Evolutionary conservation across 495 filamentous ascomycete genomes (phyloP), one percentile per base, ranked within the genome.

Genomic region (Pyrenopolyporus hunteri): DNA sequence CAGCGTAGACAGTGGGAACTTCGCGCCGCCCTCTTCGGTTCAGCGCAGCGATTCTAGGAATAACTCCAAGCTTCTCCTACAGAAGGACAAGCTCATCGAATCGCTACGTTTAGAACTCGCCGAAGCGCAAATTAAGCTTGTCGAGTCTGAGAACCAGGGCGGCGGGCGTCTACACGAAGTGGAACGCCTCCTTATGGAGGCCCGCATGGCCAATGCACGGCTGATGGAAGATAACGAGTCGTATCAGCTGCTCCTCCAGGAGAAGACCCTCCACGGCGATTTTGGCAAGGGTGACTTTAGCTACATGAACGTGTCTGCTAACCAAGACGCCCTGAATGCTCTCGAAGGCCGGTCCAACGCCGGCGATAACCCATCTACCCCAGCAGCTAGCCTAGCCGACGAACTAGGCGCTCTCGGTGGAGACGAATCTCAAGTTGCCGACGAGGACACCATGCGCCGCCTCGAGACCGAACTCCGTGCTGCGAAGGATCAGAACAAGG

Each of bases 211-310:
- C 40, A 98, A 98, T 66, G 93, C 94, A 28, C 85, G 93, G 29
- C 74, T 98, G 49, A 94, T 97, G 91, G 94, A 98, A 75, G 94
- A 98, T 73, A 97, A 97, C 66, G 94, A 98, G 71, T 96, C 91
- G 71, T 98, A 94, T 70, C 94, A 98, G 70, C 82, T 98, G 14
- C 85, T 98, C 2, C 86, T 98, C 2, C 89, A 89, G 60, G 92
- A 97, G 67, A 90, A 91, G 77, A 97, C 94, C 0, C 81, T 98
- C 32, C 95, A 96, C 60, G 94, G 94, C 20, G 93, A 97, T 65
- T 95, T 97, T 67, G 83, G 85, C 59, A 90, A 91, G 60, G 87
- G 86, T 51, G 91, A 96, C 61, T 83, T 85, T 57, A 74, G 74
- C 65, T 91, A 93, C 73, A 87, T 96, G 83, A 75, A 71, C 47